These are phyloP conservation scores for Leptographium procerum DNA, from an alignment of 2,329 filamentous ascomycete species.

Conservation along the genomic window DNA sequence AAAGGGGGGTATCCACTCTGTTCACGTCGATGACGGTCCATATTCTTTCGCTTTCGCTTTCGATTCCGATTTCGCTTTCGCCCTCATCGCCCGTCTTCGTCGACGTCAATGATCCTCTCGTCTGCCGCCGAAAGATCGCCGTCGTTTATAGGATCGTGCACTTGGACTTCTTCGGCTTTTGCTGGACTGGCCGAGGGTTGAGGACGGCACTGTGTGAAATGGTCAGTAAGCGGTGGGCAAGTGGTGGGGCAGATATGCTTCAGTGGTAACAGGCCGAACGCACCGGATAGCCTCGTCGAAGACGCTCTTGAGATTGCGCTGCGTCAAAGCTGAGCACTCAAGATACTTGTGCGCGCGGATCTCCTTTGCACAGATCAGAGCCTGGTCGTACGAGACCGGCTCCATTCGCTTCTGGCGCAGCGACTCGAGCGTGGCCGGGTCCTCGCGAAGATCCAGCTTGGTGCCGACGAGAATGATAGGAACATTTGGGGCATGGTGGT, in stretches of 20 bases:
- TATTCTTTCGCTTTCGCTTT: neutral
- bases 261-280: slow-evolving; percentile 20
- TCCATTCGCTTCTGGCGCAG: slow-evolving; percentile 90
- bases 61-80: neutral
- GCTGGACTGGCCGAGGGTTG: slow-evolving; percentile 49
- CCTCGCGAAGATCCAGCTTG: slow-evolving; percentile 90
- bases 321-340: slow-evolving; percentile 93
- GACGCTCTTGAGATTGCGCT: slow-evolving; percentile 94
- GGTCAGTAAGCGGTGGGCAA: slow-evolving; percentile 9
- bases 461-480: slow-evolving; percentile 96
- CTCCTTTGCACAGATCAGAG: slow-evolving; percentile 77
- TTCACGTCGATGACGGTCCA: slow-evolving; percentile 4
- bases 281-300: slow-evolving; percentile 98
- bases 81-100: neutral
- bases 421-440: slow-evolving; percentile 68
- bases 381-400: slow-evolving; percentile 91
- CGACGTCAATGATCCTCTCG: neutral
- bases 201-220: slow-evolving; percentile 49
- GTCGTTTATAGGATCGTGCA: slow-evolving; percentile 54
- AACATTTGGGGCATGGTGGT: slow-evolving; percentile 88
- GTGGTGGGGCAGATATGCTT: slow-evolving; percentile 5
- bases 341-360: slow-evolving; percentile 96
- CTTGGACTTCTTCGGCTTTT: slow-evolving; percentile 53
- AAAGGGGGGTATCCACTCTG: slow-evolving; percentile 15
- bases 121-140: neutral